Evolutionary conservation across 495 filamentous ascomycete genomes (phyloP).

Genomic region (Echria macrotheca): DNA sequence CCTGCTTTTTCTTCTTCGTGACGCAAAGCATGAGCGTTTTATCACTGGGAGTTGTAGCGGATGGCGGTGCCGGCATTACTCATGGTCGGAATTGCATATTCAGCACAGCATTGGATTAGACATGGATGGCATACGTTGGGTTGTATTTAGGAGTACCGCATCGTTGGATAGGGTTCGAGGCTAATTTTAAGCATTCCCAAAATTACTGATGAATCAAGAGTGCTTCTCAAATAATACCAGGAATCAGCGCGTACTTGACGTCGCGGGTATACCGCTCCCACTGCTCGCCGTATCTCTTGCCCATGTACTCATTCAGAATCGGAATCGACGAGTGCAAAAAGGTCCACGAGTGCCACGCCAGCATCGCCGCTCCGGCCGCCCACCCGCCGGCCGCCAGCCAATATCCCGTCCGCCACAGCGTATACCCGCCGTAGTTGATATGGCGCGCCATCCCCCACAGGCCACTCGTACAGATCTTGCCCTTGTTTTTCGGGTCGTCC

Average conservation of each 20-base stretch:
- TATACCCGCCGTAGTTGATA: slow-evolving; percentile 55
- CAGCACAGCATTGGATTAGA: not conserved
- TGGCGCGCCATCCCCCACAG: slow-evolving; percentile 51
- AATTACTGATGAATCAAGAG: no score
- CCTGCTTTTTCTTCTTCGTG: not conserved
- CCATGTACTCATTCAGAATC: slow-evolving; percentile 48
- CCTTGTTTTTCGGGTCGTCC: slow-evolving; percentile 44
- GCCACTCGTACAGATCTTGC: slow-evolving; percentile 48
- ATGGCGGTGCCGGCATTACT: no score
- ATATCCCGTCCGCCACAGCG: slow-evolving; percentile 51
- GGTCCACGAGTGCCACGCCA: slow-evolving; percentile 37
- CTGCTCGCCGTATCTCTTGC: slow-evolving; percentile 36
- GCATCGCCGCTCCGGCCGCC: slow-evolving; percentile 34
- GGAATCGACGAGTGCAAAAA: slow-evolving; percentile 42
- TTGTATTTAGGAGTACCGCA: not conserved
- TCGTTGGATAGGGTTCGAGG: not conserved
- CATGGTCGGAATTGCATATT: not conserved
- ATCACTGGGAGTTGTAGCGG: no score
- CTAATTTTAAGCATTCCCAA: not conserved
- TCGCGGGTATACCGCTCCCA: slow-evolving; percentile 41
- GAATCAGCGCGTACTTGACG: slow-evolving; percentile 42
- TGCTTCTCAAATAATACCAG: slow-evolving; percentile 34
- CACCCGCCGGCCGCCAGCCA: slow-evolving; percentile 45
- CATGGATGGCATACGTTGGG: not conserved
- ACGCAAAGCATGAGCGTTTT: slow-evolving; percentile 1